These are phyloP conservation scores for Macadamia integrifolia DNA, from an alignment of 164 flowering plant species.

Conservation along the genomic window DNA sequence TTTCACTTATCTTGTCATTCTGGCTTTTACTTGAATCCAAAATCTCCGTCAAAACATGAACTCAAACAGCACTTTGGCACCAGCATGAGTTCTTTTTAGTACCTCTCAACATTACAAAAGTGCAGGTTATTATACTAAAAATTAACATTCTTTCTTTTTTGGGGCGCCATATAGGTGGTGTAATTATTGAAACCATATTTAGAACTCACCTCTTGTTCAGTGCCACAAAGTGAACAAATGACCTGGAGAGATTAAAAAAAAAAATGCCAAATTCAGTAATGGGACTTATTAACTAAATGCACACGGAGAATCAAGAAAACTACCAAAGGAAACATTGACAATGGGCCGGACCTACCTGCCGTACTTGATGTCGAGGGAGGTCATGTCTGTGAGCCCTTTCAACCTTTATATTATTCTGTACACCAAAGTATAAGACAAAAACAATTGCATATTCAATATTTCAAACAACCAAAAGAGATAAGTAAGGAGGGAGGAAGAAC, in stretches of 20 bases:
- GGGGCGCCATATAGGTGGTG: too few species aligned
- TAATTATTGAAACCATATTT: not conserved
- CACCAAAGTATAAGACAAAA: not conserved
- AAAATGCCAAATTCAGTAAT: not conserved
- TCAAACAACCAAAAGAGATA: not conserved
- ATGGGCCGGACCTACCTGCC: constrained; percentile 36
- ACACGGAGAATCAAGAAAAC: not conserved
- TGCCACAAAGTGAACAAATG: constrained; percentile 78
- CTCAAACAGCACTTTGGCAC: too few species aligned
- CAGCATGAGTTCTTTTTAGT: too few species aligned
- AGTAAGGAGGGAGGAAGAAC: too few species aligned
- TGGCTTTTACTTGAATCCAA: too few species aligned
- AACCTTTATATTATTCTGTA: constrained; percentile 58
- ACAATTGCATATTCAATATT: not conserved
- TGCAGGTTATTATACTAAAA: not conserved
- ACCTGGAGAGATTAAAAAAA: constrained; percentile 37
- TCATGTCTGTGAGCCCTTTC: constrained; percentile 63
- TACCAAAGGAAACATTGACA: not conserved
- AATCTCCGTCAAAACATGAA: too few species aligned
- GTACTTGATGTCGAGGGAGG: constrained; percentile 73
- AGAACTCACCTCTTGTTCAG: constrained; percentile 76
- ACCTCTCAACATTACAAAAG: too few species aligned
- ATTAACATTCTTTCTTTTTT: not conserved
- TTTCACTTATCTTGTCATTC: too few species aligned
- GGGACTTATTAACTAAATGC: too few species aligned